Evolutionary conservation across 345 rosid species (phyloP).

Genomic region (Conringia planisiliqua): DNA sequence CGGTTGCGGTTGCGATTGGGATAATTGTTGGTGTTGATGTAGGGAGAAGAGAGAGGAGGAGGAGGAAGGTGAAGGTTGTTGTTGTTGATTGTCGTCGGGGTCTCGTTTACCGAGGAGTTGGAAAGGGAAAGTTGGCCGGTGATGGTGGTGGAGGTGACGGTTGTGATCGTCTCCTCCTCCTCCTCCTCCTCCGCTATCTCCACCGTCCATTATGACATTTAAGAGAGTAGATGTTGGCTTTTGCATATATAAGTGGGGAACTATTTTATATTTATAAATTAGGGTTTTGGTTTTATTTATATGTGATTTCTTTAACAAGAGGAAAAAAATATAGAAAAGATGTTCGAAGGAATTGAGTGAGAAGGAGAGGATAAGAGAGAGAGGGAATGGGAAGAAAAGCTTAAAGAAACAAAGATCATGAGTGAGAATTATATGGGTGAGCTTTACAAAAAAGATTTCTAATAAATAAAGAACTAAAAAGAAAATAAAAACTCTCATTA

Average conservation of each 20-base stretch:
- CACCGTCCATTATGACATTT: slow-evolving; percentile 36
- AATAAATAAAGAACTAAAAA: not conserved
- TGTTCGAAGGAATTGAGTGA: slow-evolving; percentile 26
- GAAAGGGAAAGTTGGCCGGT: slow-evolving; percentile 68
- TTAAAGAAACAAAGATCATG: slow-evolving; percentile 81
- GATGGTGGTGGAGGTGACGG: slow-evolving; percentile 52
- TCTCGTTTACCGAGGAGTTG: slow-evolving; percentile 84
- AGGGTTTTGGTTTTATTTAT: slow-evolving; percentile 39
- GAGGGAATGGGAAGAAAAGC: slow-evolving; percentile 36
- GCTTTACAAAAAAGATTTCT: slow-evolving; percentile 14
- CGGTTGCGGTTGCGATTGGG: slow-evolving; percentile 28
- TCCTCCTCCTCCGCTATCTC: slow-evolving; percentile 48
- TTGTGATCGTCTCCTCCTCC: slow-evolving; percentile 55
- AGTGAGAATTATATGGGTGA: slow-evolving; percentile 80
- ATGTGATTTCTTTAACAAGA: not conserved
- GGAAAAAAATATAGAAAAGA: not conserved
- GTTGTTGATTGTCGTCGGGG: slow-evolving; percentile 44
- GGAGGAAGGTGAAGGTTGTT: slow-evolving; percentile 47
- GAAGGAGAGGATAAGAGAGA: slow-evolving; percentile 17
- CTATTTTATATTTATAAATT: slow-evolving; percentile 29
- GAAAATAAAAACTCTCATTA: not conserved
- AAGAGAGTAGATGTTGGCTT: slow-evolving; percentile 11
- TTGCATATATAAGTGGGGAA: slow-evolving; percentile 30
- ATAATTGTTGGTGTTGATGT: slow-evolving; percentile 37
- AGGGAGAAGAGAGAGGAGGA: slow-evolving; percentile 52